Conservation (phyloP, 163 green algal genomes). For the Smithsoniella earleae region DNA sequence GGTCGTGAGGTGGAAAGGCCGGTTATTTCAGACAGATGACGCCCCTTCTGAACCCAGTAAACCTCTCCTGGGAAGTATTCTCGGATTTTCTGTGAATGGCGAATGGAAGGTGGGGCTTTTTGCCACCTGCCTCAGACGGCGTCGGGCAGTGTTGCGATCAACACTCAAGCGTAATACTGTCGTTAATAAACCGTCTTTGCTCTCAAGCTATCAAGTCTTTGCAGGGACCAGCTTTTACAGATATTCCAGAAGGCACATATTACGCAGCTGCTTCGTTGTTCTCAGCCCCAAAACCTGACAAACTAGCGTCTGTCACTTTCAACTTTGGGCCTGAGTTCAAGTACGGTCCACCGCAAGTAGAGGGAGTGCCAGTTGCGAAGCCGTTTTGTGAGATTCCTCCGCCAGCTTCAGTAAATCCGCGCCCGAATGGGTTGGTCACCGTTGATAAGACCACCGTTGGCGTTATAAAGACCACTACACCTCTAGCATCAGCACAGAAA, state of each 20-base stretch:
- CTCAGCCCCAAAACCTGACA: conserved; percentile 1
- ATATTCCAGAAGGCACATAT: conserved; percentile 18
- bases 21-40: conserved; percentile 26
- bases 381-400: conserved; percentile 5
- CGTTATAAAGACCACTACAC: too few relatives aligned
- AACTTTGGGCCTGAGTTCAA: conserved; percentile 31
- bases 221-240: conserved; percentile 16
- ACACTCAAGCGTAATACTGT: background rate
- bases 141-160: background rate
- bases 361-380: background rate
- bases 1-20: conserved; percentile 10
- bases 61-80: background rate
- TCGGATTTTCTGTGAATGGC: conserved; percentile 25
- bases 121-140: background rate
- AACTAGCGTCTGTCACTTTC: background rate
- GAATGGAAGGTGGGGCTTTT: background rate
- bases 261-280: conserved; percentile 26
- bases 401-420: background rate
- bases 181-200: background rate
- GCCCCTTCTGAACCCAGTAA: background rate
- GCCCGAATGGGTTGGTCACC: background rate
- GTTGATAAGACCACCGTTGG: conserved; percentile 26
- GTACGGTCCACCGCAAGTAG: background rate
- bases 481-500: too few relatives aligned
- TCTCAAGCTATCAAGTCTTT: background rate